Conservation (phyloP, 2,329 filamentous ascomycete species). For the Fusarium neocosmosporiellum region DNA sequence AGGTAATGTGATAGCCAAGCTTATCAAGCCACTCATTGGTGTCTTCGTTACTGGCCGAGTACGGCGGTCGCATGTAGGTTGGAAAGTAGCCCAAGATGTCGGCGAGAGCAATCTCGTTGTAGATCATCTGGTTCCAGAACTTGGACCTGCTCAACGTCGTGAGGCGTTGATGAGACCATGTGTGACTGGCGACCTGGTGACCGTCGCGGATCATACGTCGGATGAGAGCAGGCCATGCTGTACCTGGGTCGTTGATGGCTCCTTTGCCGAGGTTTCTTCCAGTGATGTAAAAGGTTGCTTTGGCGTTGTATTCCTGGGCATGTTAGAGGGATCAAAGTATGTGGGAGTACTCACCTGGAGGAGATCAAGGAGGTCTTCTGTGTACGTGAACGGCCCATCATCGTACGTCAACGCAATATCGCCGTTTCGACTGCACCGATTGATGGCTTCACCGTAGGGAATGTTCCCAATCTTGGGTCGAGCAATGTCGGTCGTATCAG, state of each 20-base stretch:
- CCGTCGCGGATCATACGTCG: conserved; percentile 62
- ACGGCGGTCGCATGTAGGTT: conserved; percentile 59
- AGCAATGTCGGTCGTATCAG: conserved; percentile 63
- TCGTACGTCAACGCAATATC: conserved; percentile 59
- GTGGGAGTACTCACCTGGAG: conserved; percentile 38
- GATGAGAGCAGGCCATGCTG: conserved; percentile 50
- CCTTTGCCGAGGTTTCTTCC: conserved; percentile 53
- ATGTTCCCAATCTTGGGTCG: conserved; percentile 65
- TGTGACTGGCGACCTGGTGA: conserved; percentile 70
- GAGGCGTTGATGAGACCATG: conserved; percentile 59
- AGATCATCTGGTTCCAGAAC: conserved; percentile 55
- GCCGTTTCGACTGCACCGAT: conserved; percentile 48
- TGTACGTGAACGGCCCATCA: conserved; percentile 58
- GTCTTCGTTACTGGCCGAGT: conserved; percentile 56
- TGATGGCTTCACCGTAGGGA: conserved; percentile 66
- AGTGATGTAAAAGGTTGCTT: conserved; percentile 54
- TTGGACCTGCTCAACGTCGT: conserved; percentile 48
- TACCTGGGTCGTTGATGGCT: conserved; percentile 54
- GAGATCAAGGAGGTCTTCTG: conserved; percentile 53
- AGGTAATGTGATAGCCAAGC: conserved; percentile 68
- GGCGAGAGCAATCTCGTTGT: conserved; percentile 56
- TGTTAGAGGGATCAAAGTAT: not conserved
- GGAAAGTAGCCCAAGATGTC: conserved; percentile 55
- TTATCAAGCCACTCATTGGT: conserved; percentile 54
- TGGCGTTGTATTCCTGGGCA: conserved; percentile 47